Percentiles rank a stretch among this genome's conserved stretches.
phyloP scores from a whole-genome alignment of 2,329 filamentous ascomycete genomes.

The Monilinia laxa region DNA sequence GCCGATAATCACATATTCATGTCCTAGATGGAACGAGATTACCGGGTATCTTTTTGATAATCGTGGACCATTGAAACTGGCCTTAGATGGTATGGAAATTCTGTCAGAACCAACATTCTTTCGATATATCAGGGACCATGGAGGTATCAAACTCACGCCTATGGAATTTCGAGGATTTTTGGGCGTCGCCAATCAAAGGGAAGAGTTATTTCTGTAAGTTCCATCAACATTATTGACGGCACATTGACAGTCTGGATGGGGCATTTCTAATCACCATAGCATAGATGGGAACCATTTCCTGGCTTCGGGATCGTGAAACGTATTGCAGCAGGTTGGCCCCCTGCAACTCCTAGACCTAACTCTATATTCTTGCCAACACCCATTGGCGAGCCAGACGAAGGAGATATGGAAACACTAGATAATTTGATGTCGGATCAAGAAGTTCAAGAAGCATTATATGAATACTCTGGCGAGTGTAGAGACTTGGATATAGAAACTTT shows the following conservation, averaged over 20 bases:
- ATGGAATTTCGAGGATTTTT: conserved; percentile 10
- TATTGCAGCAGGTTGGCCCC: conserved; percentile 6
- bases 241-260: no score
- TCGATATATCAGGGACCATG: conserved; percentile 4
- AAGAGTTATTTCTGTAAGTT: conserved; percentile 14
- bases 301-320: conserved; percentile 5
- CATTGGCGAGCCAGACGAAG: not conserved
- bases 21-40: not conserved
- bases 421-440: conserved; percentile 8
- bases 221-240: no score
- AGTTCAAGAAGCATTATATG: not conserved
- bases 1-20: not conserved
- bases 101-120: not conserved
- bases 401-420: conserved; percentile 6
- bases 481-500: conserved; percentile 10
- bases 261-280: not conserved
- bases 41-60: not conserved
- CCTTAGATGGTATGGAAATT: conserved; percentile 5
- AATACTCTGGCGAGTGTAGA: conserved; percentile 2
- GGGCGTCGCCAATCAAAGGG: not conserved
- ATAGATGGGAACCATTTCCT: conserved; percentile 8
- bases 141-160: not conserved
- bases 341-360: not conserved
- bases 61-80: not conserved
- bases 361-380: not conserved